Base-by-base conservation (phyloP, 1,284 basidiomycete genomes). In the Paramarasmius palmivorus region DNA sequence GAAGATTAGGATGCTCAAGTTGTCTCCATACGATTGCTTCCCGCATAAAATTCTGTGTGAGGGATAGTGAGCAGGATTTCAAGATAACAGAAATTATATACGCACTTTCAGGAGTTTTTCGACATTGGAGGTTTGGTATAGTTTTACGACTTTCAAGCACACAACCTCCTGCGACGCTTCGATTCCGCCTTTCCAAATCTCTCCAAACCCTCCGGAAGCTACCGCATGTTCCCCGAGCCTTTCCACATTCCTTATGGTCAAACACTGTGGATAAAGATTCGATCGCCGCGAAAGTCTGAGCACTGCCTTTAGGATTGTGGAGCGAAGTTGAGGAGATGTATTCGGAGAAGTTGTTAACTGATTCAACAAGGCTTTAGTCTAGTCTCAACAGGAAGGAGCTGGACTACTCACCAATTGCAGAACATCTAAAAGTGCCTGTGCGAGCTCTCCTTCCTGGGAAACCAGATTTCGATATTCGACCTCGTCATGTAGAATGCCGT, bases 11-110 rank as follows among this genome's bases (percentile, higher is more conserved):
- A n/a, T n/a, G n/a, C n/a, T n/a, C n/a, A n/a, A n/a, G n/a, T n/a
- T n/a, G n/a, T n/a, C n/a, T n/a, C n/a, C n/a, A n/a, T n/a, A n/a
- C n/a, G n/a, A n/a, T n/a, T n/a, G n/a, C n/a, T n/a, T n/a, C n/a
- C n/a, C n/a, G n/a, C n/a, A n/a, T n/a, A n/a, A n/a, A n/a, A 75
- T 2, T 65, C 17, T 22, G 67, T 7, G 71, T 32, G 20, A 9
- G 38, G n/a, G 35, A 23, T 19, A 20, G 14, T n/a, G n/a, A 34
- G 23, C 17, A 35, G 10, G 7, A 15, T 29, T 6, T 19, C 17
- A 35, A 36, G 20, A 22, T 40, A 52, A 39, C 32, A 19, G 26
- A 12, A 52, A 6, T 9, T 44, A 22, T 15, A 34, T 26, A 22
- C 45, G 22, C 29, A 52, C 26, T 19, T 52, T 41, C 8, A 41